Percentiles rank a stretch among this genome's conserved stretches.
Conservation (phyloP, 2,329 filamentous ascomycete genomes). For the Penicillium palitans region DNA sequence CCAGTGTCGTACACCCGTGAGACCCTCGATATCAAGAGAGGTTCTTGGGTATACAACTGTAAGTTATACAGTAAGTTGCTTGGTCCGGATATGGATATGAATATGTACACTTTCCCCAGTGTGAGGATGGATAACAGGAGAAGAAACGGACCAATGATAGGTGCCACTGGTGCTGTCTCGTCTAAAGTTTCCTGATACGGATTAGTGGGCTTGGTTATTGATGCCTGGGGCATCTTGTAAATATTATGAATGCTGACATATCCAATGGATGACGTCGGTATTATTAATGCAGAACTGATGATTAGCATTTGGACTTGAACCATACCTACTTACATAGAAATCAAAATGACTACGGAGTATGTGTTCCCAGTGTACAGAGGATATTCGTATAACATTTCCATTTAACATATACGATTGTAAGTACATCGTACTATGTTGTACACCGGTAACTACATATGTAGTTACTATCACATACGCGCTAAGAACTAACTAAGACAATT, state of each 20-base stretch:
- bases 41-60: not conserved
- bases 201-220: not conserved
- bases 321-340: not conserved
- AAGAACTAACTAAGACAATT: not conserved
- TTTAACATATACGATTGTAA: not conserved
- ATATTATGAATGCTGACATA: not conserved
- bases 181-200: not conserved
- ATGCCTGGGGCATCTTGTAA: not conserved
- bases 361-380: not conserved
- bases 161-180: not conserved
- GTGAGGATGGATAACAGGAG: not conserved
- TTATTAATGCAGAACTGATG: not conserved
- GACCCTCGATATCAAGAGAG: not conserved
- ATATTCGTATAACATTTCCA: not conserved
- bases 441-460: not conserved
- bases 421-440: not conserved
- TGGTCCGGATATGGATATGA: not conserved
- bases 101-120: not conserved
- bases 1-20: slow-evolving; percentile 1
- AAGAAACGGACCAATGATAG: not conserved
- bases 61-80: not conserved
- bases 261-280: not conserved
- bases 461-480: too few species aligned
- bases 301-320: not conserved
- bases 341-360: not conserved